A percentile compares a stretch with the other conserved stretches of the same genome.
These are phyloP conservation scores for Naegleria lovaniensis DNA, from an alignment of 208 protist species.

Conservation along the genomic window DNA sequence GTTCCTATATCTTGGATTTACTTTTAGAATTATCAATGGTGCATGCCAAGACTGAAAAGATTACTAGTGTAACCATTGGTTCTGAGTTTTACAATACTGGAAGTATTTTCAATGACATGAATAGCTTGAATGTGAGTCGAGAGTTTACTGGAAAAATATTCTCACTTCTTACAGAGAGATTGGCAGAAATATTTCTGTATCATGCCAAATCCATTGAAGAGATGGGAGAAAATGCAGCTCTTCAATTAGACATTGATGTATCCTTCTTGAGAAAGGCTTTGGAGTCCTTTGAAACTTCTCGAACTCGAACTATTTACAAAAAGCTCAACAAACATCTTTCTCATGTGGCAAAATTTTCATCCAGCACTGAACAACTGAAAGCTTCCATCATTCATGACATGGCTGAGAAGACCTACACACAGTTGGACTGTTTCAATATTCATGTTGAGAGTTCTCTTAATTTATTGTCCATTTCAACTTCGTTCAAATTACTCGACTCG, in stretches of 20 bases:
- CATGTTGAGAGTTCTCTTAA: neutral
- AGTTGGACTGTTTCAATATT: constrained; percentile 2
- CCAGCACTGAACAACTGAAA: neutral
- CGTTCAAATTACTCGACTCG: neutral
- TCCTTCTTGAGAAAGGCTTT: neutral
- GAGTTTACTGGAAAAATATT: neutral
- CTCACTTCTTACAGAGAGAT: neutral
- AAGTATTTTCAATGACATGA: neutral
- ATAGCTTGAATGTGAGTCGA: neutral
- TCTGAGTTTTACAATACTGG: too few species aligned
- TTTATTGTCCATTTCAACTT: neutral
- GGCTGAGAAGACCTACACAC: neutral
- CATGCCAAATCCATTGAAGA: neutral
- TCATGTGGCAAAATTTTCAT: neutral
- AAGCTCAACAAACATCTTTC: neutral
- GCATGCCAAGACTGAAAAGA: constrained; percentile 8
- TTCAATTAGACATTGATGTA: constrained; percentile 20
- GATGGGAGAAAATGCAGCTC: neutral
- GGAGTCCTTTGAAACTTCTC: neutral
- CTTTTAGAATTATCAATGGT: neutral
- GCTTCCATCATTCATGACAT: neutral
- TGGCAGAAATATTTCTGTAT: neutral
- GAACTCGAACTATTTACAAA: neutral
- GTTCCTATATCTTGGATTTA: constrained; percentile 11
- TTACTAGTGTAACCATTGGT: neutral